Evolutionary conservation across 2,329 filamentous ascomycete genomes (phyloP).

Genomic region (Ramularia endophylla): DNA sequence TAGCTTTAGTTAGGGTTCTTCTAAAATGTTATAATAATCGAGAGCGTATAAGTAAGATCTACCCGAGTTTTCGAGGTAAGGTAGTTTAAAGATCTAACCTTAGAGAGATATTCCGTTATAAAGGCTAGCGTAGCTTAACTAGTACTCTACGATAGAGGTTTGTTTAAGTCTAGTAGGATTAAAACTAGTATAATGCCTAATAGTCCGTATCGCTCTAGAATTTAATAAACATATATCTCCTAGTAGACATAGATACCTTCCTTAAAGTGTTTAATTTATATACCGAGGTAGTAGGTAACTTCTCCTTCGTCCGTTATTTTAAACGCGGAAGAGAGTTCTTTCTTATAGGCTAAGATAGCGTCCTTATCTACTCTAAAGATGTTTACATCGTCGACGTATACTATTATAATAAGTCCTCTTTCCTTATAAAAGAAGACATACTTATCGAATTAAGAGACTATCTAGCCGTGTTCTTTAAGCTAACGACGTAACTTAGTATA

Average conservation of each 20-base stretch:
- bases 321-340: background rate
- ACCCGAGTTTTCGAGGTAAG: background rate
- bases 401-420: conserved; percentile 1
- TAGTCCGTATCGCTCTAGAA: background rate
- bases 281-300: conserved; percentile 1
- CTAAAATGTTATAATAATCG: background rate
- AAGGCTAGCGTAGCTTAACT: background rate
- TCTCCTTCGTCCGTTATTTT: background rate
- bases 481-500: background rate
- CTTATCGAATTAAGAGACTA: conserved; percentile 2
- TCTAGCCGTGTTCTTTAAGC: background rate
- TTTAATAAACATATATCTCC: background rate
- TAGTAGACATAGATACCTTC: conserved; percentile 1
- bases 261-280: background rate
- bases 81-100: background rate
- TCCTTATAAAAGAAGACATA: background rate
- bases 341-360: conserved; percentile 1
- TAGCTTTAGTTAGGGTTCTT: conserved; percentile 1
- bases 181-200: background rate
- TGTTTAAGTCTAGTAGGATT: background rate
- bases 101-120: background rate
- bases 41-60: background rate
- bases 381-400: background rate
- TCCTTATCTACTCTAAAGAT: conserved; percentile 1
- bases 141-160: background rate